Percentiles rank a stretch among this genome's conserved stretches.
Conservation (phyloP, 2,329 filamentous ascomycete species). For the Lecanosticta acicola region DNA sequence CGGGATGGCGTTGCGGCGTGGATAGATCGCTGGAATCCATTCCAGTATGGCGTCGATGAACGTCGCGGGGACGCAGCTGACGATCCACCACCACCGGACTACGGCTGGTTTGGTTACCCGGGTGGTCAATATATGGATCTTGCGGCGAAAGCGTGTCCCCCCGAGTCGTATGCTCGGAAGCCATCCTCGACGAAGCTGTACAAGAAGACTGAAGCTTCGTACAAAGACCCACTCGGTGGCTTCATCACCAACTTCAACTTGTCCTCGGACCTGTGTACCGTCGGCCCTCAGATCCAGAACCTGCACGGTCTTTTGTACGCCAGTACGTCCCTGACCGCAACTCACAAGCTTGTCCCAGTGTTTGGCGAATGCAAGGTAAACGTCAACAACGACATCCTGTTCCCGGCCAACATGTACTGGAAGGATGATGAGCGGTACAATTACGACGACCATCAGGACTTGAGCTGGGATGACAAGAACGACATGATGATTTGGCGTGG, state of each 20-base stretch:
- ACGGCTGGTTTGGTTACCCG: slow-evolving; percentile 43
- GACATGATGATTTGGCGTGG: slow-evolving; percentile 41
- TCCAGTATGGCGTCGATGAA: slow-evolving; percentile 25
- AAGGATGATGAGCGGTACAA: slow-evolving; percentile 43
- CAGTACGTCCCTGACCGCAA: slow-evolving; percentile 31
- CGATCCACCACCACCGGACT: slow-evolving; percentile 28
- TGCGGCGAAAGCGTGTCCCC: slow-evolving; percentile 31
- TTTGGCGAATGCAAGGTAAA: slow-evolving; percentile 30
- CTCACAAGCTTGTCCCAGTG: slow-evolving; percentile 38
- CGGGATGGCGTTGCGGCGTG: neutral
- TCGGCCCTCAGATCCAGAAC: slow-evolving; percentile 36
- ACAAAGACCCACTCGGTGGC: slow-evolving; percentile 36
- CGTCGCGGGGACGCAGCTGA: slow-evolving; percentile 41
- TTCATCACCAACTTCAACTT: slow-evolving; percentile 45
- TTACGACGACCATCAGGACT: slow-evolving; percentile 27
- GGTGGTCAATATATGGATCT: slow-evolving; percentile 41
- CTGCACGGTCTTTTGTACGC: slow-evolving; percentile 61
- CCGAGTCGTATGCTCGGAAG: slow-evolving; percentile 19
- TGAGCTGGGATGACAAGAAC: slow-evolving; percentile 38
- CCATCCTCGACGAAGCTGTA: neutral
- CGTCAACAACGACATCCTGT: slow-evolving; percentile 45
- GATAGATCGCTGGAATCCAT: slow-evolving; percentile 2
- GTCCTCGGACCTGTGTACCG: slow-evolving; percentile 1
- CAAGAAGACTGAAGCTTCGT: neutral
- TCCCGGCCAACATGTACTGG: slow-evolving; percentile 41